Conservation (phyloP, 2,329 filamentous ascomycete species). For the Cercospora zeae-maydis region DNA sequence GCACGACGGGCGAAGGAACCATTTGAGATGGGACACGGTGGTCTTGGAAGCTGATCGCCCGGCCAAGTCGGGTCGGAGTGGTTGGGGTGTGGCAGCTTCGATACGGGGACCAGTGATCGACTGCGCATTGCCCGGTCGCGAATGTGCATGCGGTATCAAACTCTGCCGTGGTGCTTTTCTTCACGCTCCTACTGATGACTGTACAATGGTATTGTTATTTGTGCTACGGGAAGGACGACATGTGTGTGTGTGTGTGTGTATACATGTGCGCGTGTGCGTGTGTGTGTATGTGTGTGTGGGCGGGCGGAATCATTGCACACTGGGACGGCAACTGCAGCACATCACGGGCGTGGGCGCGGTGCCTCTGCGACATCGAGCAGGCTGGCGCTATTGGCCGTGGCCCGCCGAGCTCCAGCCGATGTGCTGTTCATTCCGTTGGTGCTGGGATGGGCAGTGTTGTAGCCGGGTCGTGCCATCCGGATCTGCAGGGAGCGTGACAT, state of each 20-base stretch:
- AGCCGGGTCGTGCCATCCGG: slow-evolving; percentile 25
- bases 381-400: slow-evolving; percentile 19
- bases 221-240: background rate
- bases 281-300: no score
- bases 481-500: slow-evolving; percentile 21
- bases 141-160: slow-evolving; percentile 19
- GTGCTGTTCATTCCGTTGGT: slow-evolving; percentile 20
- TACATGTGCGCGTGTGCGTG: no score
- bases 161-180: slow-evolving; percentile 10
- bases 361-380: background rate
- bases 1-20: no score
- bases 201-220: background rate
- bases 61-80: slow-evolving; percentile 16
- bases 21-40: slow-evolving; percentile 16
- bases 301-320: background rate
- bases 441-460: slow-evolving; percentile 20
- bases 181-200: background rate
- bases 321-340: background rate
- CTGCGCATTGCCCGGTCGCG: slow-evolving; percentile 18
- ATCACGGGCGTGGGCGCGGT: background rate
- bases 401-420: slow-evolving; percentile 23
- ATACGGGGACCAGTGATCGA: slow-evolving; percentile 20
- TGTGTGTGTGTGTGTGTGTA: no score
- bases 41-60: slow-evolving; percentile 8
- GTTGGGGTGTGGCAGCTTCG: slow-evolving; percentile 13